A percentile compares a stretch with the other conserved stretches of the same genome.
These are phyloP conservation scores for Phytophthora agathidicida DNA, from an alignment of 352 stramenopile genomes.

Conservation along the genomic window DNA sequence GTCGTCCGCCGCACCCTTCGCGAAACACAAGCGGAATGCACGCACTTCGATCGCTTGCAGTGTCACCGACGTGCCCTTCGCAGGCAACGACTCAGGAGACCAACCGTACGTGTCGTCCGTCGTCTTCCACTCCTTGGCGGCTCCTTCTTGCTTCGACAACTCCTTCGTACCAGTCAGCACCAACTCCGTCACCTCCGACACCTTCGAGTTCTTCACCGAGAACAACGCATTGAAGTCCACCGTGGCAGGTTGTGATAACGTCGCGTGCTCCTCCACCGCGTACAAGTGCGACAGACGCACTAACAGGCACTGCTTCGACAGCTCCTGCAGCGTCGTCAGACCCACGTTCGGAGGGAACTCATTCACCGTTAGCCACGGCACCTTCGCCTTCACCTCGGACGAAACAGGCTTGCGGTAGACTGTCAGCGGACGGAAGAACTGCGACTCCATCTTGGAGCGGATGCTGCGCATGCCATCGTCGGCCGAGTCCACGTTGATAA, in stretches of 20 bases:
- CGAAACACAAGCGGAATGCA: slow-evolving; percentile 88
- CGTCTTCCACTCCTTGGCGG: slow-evolving; percentile 45
- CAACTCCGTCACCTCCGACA: slow-evolving; percentile 83
- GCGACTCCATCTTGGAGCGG: slow-evolving; percentile 67
- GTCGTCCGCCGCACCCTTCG: slow-evolving; percentile 6
- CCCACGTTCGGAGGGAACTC: slow-evolving; percentile 93
- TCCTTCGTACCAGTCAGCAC: slow-evolving; percentile 84
- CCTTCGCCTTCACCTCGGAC: slow-evolving; percentile 46
- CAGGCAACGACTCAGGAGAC: slow-evolving; percentile 40
- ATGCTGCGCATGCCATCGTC: slow-evolving; percentile 62
- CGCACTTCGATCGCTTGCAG: slow-evolving; percentile 94
- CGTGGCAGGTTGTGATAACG: slow-evolving; percentile 72
- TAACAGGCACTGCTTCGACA: slow-evolving; percentile 82
- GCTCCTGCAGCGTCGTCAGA: slow-evolving; percentile 89
- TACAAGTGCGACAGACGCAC: slow-evolving; percentile 96
- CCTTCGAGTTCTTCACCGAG: slow-evolving; percentile 45
- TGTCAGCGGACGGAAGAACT: slow-evolving; percentile 74
- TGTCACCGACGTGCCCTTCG: slow-evolving; percentile 63
- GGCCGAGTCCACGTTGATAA: slow-evolving; percentile 65
- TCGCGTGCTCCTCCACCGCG: slow-evolving; percentile 82
- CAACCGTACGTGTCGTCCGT: slow-evolving; percentile 35
- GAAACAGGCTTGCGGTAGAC: slow-evolving; percentile 45
- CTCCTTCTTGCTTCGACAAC: slow-evolving; percentile 46
- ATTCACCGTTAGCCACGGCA: slow-evolving; percentile 66
- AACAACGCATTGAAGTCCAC: slow-evolving; percentile 81